Base-by-base conservation (phyloP, 176 grass and related monocot species). In the Cenchrus americanus region DNA sequence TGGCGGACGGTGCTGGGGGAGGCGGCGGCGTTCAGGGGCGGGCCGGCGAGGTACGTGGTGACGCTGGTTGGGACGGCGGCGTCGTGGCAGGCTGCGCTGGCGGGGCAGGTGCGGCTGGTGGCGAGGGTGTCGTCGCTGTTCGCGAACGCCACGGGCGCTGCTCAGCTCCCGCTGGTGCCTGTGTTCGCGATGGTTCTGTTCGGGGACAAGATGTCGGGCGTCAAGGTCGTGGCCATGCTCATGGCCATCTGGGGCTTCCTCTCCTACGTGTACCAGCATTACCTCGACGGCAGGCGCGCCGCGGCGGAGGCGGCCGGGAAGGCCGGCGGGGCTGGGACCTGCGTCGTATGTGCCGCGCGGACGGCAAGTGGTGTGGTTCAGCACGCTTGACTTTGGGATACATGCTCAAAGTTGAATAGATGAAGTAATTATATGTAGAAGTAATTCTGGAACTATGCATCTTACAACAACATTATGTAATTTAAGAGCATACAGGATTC, bases 171-270 rank as follows among this genome's bases (percentile, higher is more conserved):
- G 7, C 57, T 94, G 6, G 86, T 94, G 52, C 92, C 95, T 1
- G 41, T 94, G 2, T 93, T 97, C 51, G 95, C 95, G 2, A 92
- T 94, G 12, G 71, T 83, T 10, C 75, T 97, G 64, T 97, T 97
- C 64, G 76, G 79, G 19, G 90, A 97, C 53, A 73, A 9, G 59
- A 97, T 97, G 90, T 82, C 93, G 30, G 92, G 92, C 2, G 62
- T 93, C 61, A 97, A 91, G 86, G 66, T 73, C 6, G 64, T 97
- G 2, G 67, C 95, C 18, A 83, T 97, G 84, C 76, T 97, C 83
- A 90, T 97, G 63, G 92, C 92, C 2, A 5, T 94, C 0, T 94
- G 92, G 95, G 95, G 95, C 0, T 97, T 97, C 49, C 52, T 87
- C 23, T 93, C 95, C 13, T 94, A 94, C 78, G 62, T 91, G 0